Evolutionary conservation across 306 rosid species (phyloP), one percentile per base, ranked within the genome.

Genomic region (Sphenostylis stenocarpa): DNA sequence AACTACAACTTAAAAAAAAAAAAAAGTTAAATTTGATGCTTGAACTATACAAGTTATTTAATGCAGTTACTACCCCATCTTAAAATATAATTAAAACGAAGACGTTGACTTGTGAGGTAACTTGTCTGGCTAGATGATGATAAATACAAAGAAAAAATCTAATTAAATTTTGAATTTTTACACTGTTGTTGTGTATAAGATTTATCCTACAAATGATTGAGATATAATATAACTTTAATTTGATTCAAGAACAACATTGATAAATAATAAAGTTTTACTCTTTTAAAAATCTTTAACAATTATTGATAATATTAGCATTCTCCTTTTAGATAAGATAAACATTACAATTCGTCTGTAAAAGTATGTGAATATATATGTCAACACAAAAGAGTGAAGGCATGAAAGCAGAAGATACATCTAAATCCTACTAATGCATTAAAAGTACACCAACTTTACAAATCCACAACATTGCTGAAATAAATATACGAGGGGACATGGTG

Each of bases 371-470:
- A 56, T 24, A 23, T 39, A 53, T 57, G 38, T 57, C 12, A 58
- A 26, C 8, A 33, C 7, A 20, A 16, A 78, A 69, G 60, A 60
- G 29, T 58, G 75, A 63, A 0, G 38, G 57, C 48, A 80, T 36
- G 73, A 44, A 80, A 53, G 39, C 52, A 3, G 23, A 65, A 65
- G 36, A 8, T 24, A 65, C 58, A 10, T 52, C 26, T 2, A 41
- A 17, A 70, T 56, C 29, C 23, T 4, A 84, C 8, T 6, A 66
- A 77, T 65, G 72, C 76, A 75, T 71, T 80, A 80, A 77, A 80
- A 20, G 2, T 8, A 39, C 39, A 61, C 78, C 80, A 66, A 80
- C 62, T 69, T 41, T 67, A 12, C 62, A 70, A 39, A 69, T 26
- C 45, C 52, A 38, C 8, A 70, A 80, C 20, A 65, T 19, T 58